Conservation (phyloP, 2,329 filamentous ascomycete species). For the Ophiosphaerella herpotricha region DNA sequence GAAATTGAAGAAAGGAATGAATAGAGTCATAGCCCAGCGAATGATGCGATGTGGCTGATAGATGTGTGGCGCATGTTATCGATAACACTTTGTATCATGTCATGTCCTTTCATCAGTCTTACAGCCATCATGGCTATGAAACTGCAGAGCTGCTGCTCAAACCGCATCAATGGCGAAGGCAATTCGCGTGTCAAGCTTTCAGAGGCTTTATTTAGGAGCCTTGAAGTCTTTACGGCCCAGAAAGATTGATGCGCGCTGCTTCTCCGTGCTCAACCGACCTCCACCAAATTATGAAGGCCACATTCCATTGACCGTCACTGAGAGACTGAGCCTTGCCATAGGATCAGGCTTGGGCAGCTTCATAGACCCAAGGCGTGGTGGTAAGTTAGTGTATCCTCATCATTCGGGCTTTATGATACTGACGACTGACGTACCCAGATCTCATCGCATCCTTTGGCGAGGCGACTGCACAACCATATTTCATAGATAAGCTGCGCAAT, state of each 20-base stretch:
- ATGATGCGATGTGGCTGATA: slow-evolving; percentile 10
- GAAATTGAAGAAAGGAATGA: not conserved
- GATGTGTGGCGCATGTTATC: slow-evolving; percentile 28
- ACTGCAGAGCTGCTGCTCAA: too few relatives aligned
- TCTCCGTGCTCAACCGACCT: slow-evolving; percentile 85
- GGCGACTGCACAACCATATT: slow-evolving; percentile 91
- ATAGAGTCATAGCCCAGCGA: slow-evolving; percentile 4
- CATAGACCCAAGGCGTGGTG: slow-evolving; percentile 78
- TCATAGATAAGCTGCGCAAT: slow-evolving; percentile 87
- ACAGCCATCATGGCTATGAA: too few relatives aligned
- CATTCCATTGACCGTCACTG: slow-evolving; percentile 79
- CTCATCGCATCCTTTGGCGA: slow-evolving; percentile 94
- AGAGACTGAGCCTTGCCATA: slow-evolving; percentile 72
- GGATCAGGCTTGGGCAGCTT: slow-evolving; percentile 65
- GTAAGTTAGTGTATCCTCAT: slow-evolving; percentile 48
- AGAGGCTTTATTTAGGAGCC: slow-evolving; percentile 1
- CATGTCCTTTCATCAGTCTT: slow-evolving; percentile 1
- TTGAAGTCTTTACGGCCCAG: not conserved
- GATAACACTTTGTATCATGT: slow-evolving; percentile 17
- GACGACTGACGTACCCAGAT: slow-evolving; percentile 57
- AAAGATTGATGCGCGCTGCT: slow-evolving; percentile 50
- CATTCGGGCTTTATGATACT: not conserved
- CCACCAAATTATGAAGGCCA: slow-evolving; percentile 89
- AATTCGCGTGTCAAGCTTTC: slow-evolving; percentile 12
- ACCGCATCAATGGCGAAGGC: slow-evolving; percentile 21